Percentiles rank a stretch among this genome's conserved stretches.
phyloP scores from a whole-genome alignment of 495 filamentous ascomycete genomes.

The Barbatosphaeria neglecta region DNA sequence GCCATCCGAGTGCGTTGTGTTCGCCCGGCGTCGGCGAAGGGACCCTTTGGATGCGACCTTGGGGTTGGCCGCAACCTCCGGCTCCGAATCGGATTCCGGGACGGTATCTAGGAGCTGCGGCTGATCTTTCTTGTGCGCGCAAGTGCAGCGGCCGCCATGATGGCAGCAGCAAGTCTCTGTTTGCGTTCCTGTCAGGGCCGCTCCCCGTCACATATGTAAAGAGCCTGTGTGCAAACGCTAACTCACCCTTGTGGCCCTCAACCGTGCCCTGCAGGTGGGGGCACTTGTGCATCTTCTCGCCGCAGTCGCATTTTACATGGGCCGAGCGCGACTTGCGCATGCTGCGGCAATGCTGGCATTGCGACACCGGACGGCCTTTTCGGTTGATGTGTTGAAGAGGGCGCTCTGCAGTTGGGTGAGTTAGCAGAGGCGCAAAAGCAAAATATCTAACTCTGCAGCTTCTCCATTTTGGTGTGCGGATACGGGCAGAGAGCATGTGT shows the following conservation, averaged over 20 bases:
- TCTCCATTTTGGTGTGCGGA: too few relatives aligned
- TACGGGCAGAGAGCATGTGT: too few relatives aligned
- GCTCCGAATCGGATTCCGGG: conserved; percentile 50
- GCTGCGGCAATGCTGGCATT: conserved; percentile 93
- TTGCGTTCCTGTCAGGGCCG: conserved; percentile 22
- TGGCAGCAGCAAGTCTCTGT: conserved; percentile 77
- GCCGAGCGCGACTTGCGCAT: conserved; percentile 95
- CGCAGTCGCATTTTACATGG: conserved; percentile 95
- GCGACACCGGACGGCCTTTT: conserved; percentile 94
- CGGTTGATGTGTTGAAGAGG: conserved; percentile 93
- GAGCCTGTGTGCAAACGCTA: conserved; percentile 12
- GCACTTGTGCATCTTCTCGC: conserved; percentile 75
- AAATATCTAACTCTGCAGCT: too few relatives aligned
- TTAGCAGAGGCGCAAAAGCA: conserved; percentile 2
- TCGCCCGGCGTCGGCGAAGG: conserved; percentile 56
- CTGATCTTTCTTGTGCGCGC: conserved; percentile 79
- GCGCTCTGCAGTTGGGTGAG: conserved; percentile 50
- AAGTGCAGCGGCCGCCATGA: conserved; percentile 85
- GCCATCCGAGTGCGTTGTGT: conserved; percentile 72
- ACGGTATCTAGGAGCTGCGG: conserved; percentile 57
- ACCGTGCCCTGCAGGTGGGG: conserved; percentile 42
- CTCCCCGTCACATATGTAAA: conserved; percentile 18
- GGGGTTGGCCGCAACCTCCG: conserved; percentile 29
- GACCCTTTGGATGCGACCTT: conserved; percentile 32
- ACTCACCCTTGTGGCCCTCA: conserved; percentile 46